These are phyloP conservation scores for Alternaria consortialis DNA, from an alignment of 2,329 filamentous ascomycete genomes.

Conservation along the genomic window DNA sequence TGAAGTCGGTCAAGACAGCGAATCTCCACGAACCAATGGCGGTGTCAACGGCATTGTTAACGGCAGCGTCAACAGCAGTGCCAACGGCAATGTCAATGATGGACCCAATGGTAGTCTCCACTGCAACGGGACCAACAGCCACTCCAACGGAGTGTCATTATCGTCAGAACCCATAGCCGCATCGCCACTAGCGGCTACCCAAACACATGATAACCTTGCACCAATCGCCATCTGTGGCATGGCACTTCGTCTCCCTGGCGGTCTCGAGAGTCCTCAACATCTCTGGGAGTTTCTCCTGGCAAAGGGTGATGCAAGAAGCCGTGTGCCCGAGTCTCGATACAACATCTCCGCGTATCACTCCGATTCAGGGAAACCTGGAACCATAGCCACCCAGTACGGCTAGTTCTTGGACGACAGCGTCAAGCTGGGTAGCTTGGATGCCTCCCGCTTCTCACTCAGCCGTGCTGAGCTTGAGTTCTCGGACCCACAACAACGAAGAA, in stretches of 20 bases:
- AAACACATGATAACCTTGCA: too few relatives aligned
- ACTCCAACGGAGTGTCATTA: background rate
- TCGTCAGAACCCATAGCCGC: too few relatives aligned
- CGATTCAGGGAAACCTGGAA: conserved; percentile 27
- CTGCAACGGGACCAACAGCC: background rate
- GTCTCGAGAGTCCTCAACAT: conserved; percentile 15
- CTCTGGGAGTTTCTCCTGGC: conserved; percentile 45
- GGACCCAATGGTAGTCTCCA: background rate
- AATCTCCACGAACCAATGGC: background rate
- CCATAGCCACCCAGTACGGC: conserved; percentile 19
- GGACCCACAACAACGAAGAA: conserved; percentile 35
- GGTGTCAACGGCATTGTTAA: too few relatives aligned
- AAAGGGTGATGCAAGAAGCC: background rate
- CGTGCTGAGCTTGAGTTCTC: background rate
- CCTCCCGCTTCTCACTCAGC: background rate
- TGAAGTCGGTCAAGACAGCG: too few relatives aligned
- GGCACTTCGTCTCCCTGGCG: conserved; percentile 33
- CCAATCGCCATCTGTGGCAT: conserved; percentile 39
- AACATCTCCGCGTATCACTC: conserved; percentile 19
- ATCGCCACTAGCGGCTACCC: too few relatives aligned
- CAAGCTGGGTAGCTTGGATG: background rate
- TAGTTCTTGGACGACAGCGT: conserved; percentile 30
- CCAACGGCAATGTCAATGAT: too few relatives aligned
- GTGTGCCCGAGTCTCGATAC: conserved; percentile 12
- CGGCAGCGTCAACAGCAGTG: too few relatives aligned